Conservation (phyloP, 2,329 filamentous ascomycete genomes). For the Neobulgaria alba region DNA sequence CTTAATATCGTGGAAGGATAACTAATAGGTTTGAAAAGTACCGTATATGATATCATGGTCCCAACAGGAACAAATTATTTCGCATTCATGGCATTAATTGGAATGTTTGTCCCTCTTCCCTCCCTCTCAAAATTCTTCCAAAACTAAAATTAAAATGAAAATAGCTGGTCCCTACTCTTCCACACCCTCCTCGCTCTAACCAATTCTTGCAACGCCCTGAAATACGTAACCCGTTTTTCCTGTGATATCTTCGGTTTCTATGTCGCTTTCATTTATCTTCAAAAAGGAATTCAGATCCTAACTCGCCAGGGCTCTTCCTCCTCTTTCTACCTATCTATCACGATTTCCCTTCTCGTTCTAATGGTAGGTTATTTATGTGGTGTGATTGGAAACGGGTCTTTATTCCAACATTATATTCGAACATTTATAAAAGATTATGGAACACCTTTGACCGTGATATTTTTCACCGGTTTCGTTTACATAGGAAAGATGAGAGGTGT, state of each 20-base stretch:
- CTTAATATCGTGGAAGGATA: not conserved
- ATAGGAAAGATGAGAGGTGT: slow-evolving; percentile 73
- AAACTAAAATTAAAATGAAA: slow-evolving; percentile 11
- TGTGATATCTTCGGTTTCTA: slow-evolving; percentile 95
- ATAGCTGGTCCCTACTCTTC: slow-evolving; percentile 71
- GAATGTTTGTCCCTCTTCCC: slow-evolving; percentile 38
- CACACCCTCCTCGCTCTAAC: slow-evolving; percentile 78
- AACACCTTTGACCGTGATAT: slow-evolving; percentile 72
- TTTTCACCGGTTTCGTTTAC: slow-evolving; percentile 86
- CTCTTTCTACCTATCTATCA: slow-evolving; percentile 63
- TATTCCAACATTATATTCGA: slow-evolving; percentile 68
- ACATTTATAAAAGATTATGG: slow-evolving; percentile 87
- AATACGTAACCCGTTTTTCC: slow-evolving; percentile 82
- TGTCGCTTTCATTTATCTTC: slow-evolving; percentile 83
- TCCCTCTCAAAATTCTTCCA: not conserved
- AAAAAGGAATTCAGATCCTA: slow-evolving; percentile 83
- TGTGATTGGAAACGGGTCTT: slow-evolving; percentile 57
- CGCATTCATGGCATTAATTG: slow-evolving; percentile 87
- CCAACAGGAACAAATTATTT: slow-evolving; percentile 74
- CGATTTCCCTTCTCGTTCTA: slow-evolving; percentile 9
- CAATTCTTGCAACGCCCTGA: slow-evolving; percentile 82
- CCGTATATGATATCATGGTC: slow-evolving; percentile 80
- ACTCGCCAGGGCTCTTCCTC: slow-evolving; percentile 59
- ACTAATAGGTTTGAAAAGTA: slow-evolving; percentile 47
- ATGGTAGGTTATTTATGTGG: slow-evolving; percentile 65